Percentiles rank a stretch among this genome's conserved stretches.
Conservation (phyloP, 164 flowering plant genomes). For the Chimonanthus praecox region DNA sequence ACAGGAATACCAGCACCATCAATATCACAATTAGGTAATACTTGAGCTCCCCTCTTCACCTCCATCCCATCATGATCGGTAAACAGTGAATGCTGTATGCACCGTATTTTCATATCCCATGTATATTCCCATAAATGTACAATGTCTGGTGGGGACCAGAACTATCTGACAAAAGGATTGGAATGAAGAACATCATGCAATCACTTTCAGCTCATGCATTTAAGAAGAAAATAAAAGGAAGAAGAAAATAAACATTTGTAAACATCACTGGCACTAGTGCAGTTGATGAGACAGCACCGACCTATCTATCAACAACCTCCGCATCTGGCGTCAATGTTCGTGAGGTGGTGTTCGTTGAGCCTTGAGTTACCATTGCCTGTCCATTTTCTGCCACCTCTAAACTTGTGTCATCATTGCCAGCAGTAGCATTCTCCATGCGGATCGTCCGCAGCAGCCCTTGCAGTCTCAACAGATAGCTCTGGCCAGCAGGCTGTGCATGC, state of each 20-base stretch:
- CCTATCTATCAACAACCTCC: background rate
- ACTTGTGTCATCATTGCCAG: conserved; percentile 27
- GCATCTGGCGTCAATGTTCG: conserved; percentile 3
- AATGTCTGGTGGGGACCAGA: background rate
- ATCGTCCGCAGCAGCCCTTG: conserved; percentile 72
- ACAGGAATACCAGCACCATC: background rate
- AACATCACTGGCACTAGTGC: background rate
- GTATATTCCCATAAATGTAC: background rate
- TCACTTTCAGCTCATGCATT: background rate
- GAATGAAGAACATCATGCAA: background rate
- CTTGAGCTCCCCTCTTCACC: background rate
- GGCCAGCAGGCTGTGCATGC: conserved; percentile 53
- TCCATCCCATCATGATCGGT: background rate
- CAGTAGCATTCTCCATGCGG: conserved; percentile 42
- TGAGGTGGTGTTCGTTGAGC: conserved; percentile 2
- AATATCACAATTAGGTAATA: too few species aligned
- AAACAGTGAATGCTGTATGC: background rate
- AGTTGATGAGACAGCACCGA: conserved; percentile 1
- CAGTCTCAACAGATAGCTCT: conserved; percentile 68
- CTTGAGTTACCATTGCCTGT: conserved; percentile 10
- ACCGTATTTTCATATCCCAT: background rate
- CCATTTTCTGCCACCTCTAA: conserved; percentile 58
- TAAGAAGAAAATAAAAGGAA: background rate
- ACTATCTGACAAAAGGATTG: background rate
- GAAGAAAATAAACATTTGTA: background rate